Base-by-base conservation (phyloP, 441 rosid genomes). In the Jatropha podagrica region DNA sequence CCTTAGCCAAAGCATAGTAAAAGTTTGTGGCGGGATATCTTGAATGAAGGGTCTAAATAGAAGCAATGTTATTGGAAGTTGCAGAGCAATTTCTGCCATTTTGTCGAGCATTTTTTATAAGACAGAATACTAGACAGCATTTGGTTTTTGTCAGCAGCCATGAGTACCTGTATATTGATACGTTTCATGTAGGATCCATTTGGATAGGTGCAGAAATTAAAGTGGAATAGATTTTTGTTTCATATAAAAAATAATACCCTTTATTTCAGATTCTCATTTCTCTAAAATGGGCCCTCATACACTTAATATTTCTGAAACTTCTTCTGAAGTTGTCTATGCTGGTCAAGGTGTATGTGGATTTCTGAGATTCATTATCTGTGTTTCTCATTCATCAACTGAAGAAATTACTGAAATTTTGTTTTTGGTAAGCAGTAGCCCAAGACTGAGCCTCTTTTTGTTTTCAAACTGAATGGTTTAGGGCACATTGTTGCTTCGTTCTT, bases 11-110 rank as follows among this genome's bases (percentile, higher is more conserved):
- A 55, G 55, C 56, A 62, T 65, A 59, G 40, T 12, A 68, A 55
- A 82, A 72, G 78, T 56, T 63, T 79, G 40, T 48, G 73, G 76
- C 66, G 41, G 75, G 78, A 69, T 79, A 56, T 32, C 69, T 41
- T 51, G 75, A 54, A 52, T 58, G 64, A 60, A 76, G 75, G 75
- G 66, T 65, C 67, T 68, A 17, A 68, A 32, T 61, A 56, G 76
- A 40, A 69, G 51, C 51, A 44, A 44, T 32, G 23, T 15, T 38
- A 18, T 44, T 59, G 18, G 13, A 40, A 62, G 73, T 56, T 73
- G 17, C 71, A 38, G 63, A 68, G 60, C 64, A 42, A 68, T 46
- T 69, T 71, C 52, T 68, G 46, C 67, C 32, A 63, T 67, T 72
- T 52, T 68, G 41, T 56, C 56, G 42, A 40, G n/a, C 41, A 14